Evolutionary conservation across 805 yeast genomes (phyloP), one percentile per base, ranked within the genome.

Genomic region (Kuraishia piskuri): DNA sequence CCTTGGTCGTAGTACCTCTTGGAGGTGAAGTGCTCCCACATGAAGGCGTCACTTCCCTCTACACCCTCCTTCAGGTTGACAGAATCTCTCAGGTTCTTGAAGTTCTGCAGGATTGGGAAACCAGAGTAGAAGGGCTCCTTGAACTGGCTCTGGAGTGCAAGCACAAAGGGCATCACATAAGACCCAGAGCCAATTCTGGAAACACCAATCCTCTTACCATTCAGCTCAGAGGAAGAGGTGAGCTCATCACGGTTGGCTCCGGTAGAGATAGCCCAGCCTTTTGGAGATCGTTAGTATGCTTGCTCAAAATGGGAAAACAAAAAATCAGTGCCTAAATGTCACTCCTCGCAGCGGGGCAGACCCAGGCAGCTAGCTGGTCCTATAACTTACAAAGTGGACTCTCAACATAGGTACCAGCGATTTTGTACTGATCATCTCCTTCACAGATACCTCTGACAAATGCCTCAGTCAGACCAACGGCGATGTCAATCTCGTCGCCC

Each of bases 21-120:
- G 36, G 91, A 82, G 1, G 97, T 90, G 73, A 90, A 90, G 68
- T 87, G 79, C 63, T 90, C 97, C 97, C 97, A 90, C 96, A 91
- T 87, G 68, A 90, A 90, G 2, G 92, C 95, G 63, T 90, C 97
- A 37, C 84, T 75, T 21, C 74, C 65, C 26, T 66, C 68, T 22
- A 76, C 73, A 2, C 65, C 72, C 12, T 68, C 74, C 55, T 68
- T 70, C 59, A 71, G 69, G 68, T 89, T 89, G 44, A 90, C 97
- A 1, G 90, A 83, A 57, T 82, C 88, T 57, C 97, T 76, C 61
- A 90, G 75, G 63, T 86, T 88, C 63, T 79, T 77, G 70, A 90
- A 90, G 56, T 78, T 88, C 58, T 82, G 74, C 58, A 84, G 72
- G 19, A 86, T 71, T 21, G 81, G 82, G 64, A 80, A 86, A 12